Base-by-base conservation (phyloP, 2,329 filamentous ascomycete genomes). In the Pseudocercospora pini-densiflorae region DNA sequence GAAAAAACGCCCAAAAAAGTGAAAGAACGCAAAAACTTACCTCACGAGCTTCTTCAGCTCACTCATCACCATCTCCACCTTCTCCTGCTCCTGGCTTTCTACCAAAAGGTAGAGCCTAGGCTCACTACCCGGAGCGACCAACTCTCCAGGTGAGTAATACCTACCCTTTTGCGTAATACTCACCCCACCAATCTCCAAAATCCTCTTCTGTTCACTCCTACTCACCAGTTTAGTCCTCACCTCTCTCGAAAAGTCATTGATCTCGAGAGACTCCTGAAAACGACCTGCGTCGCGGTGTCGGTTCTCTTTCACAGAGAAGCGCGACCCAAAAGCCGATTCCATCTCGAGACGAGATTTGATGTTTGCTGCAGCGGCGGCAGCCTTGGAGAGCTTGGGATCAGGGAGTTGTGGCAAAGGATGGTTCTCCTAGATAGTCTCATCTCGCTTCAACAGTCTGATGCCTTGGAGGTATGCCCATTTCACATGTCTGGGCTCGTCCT, bases 401-500 rank as follows among this genome's bases (percentile, higher is more conserved):
- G 27, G 51, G 27, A n/a, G 51, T 31, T 55, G 51, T 33, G 31
- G 51, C 27, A 14, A 31, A 51, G 47, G 21, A 51, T 55, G 51
- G 7, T 55, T 55, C 55, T 43, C 55, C 55, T 58, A 58, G n/a
- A 40, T 58, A 58, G 8, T 19, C 58, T 43, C 59, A 43, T 59
- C 19, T 21, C 59, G 59, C 36, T 61, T 61, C 67, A 69, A 19
- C 19, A 63, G 31, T 36, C 53, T 59, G 31, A 61, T 51, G 24
- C 59, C 64, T 23, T 66, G 53, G 8, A 61, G 31, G 45, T 62
- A 53, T n/a, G 36, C 53, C 27, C 40, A 62, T 21, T 59, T 45
- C 6, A 62, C 47, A 14, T 19, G 53, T 12, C 54, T 53, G 3
- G 82, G 80, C 7, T 71, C 74, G 8, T 72, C 79, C 9, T 82